Evolutionary conservation across 257 asterid species (phyloP), one percentile per base, ranked within the genome.

Genomic region (Solanum virginianum): DNA sequence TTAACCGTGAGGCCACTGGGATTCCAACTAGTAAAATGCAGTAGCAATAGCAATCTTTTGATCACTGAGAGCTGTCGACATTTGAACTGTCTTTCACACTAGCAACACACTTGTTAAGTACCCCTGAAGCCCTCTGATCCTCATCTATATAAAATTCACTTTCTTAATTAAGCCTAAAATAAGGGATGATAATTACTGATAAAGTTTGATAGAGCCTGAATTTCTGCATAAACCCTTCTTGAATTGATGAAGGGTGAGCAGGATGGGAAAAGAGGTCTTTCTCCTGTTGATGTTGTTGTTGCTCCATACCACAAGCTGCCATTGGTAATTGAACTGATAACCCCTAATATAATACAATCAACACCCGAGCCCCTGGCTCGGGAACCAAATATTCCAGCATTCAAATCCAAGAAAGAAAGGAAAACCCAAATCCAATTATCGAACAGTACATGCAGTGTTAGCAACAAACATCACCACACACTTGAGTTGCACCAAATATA

Each of bases 331-430:
- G 39, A 81, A 36, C 80, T 20, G 84, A 87, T 85, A 85, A 62
- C 82, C 22, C 80, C 22, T 4, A 43, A 81, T 59, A 55, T 49
- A n/a, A 47, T 49, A 75, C 83, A 81, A 54, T 24, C 80, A 89
- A 90, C 85, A 87, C 96, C 97, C 97, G 95, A 93, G 97, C 98
- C 91, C 85, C 92, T 54, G 93, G 98, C 98, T 89, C 97, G 97
- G 98, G 97, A 92, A 90, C 85, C 94, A 92, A 93, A 91, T 93
- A 93, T 92, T 91, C 94, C 91, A 88, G 89, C 98, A 93, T 92
- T 91, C 90, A 90, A 87, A 89, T 87, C 85, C 84, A 77, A 87
- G 86, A 39, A 80, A 86, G 86, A 39, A 84, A 85, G 86, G 77
- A 74, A 74, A 74, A 74, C 32, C 8, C 41, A 74, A 74, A 74